phyloP scores from a whole-genome alignment of 371 early-diverging fungal genomes.

The Funneliformis caledonium region DNA sequence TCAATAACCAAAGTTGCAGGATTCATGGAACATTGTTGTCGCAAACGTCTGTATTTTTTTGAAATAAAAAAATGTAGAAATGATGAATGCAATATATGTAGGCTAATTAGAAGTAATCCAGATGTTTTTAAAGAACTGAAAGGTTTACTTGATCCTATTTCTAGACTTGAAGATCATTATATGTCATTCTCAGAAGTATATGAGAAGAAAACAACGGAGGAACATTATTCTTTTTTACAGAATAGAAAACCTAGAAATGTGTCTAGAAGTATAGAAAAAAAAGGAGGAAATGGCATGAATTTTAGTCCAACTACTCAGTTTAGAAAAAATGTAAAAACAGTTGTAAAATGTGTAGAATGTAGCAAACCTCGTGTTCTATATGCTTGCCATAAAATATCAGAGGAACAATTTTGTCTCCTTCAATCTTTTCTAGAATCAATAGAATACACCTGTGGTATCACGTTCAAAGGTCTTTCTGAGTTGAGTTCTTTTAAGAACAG shows the following conservation, averaged over 20 bases:
- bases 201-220: background rate
- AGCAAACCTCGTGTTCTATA: no score
- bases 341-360: background rate
- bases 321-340: background rate
- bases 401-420: no score
- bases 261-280: background rate
- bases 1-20: no score
- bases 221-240: background rate
- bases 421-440: no score
- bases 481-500: background rate
- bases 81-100: background rate
- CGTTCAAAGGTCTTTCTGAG: background rate
- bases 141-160: background rate
- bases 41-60: no score
- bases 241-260: background rate
- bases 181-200: background rate
- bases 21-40: no score
- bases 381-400: no score
- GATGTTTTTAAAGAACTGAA: background rate
- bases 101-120: background rate
- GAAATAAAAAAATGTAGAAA: no score
- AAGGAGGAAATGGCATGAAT: slow-evolving; percentile 8
- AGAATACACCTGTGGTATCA: no score
- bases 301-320: background rate
- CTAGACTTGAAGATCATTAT: background rate